phyloP scores from a whole-genome alignment of 805 yeast genomes.

The Starmerella geochares region DNA sequence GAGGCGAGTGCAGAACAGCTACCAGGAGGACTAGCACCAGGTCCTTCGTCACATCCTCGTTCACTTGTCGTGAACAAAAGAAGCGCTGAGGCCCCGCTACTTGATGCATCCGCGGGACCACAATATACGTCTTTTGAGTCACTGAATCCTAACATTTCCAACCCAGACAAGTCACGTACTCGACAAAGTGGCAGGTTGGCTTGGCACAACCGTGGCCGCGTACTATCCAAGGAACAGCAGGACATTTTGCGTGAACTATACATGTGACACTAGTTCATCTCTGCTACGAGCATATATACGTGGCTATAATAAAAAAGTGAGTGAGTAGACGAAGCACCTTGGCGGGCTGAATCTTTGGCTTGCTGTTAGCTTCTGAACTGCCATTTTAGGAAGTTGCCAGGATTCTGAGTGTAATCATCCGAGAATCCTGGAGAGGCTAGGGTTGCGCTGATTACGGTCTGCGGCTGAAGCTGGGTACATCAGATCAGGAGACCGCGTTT shows the following conservation, averaged over 20 bases:
- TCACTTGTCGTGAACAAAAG: neutral
- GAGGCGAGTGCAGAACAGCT: too few relatives aligned
- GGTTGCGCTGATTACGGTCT: too few relatives aligned
- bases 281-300: too few relatives aligned
- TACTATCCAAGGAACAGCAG: constrained; percentile 44
- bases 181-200: constrained; percentile 20
- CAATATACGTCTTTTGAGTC: constrained; percentile 28
- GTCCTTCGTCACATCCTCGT: too few relatives aligned
- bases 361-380: neutral
- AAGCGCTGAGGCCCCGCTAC: neutral
- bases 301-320: too few relatives aligned
- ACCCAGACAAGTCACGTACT: constrained; percentile 22
- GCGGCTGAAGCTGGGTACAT: too few relatives aligned
- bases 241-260: constrained; percentile 42
- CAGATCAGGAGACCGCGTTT: too few relatives aligned
- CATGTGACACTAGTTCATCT: constrained; percentile 10
- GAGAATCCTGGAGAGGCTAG: neutral
- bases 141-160: constrained; percentile 23
- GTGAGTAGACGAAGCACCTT: too few relatives aligned
- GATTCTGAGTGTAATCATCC: too few relatives aligned
- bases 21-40: too few relatives aligned
- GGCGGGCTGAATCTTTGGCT: too few relatives aligned
- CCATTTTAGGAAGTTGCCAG: neutral
- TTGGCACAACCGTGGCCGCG: constrained; percentile 27
- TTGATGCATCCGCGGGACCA: constrained; percentile 4